Base-by-base conservation (phyloP, 345 rosid species). In the Populus tremula region DNA sequence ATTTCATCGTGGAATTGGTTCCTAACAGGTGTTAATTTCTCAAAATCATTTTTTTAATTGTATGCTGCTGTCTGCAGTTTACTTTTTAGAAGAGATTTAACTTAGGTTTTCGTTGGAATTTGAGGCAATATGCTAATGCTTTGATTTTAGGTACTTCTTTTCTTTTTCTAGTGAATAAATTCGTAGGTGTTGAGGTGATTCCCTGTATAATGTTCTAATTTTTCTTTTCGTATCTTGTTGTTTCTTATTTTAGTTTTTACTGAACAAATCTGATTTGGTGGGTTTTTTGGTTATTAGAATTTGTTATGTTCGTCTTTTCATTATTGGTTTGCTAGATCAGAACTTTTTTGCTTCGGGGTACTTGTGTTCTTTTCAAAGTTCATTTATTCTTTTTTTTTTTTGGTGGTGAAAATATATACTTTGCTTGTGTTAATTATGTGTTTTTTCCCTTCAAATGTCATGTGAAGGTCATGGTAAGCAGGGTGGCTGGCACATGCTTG, bases 391-490 rank as follows among this genome's bases (percentile, higher is more conserved):
- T 71, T 65, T 67, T 61, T 8, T 50, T 56, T 13, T 59, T 4
- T 66, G 23, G 23, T 11, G 27, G 72, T 43, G 71, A 53, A 81
- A 65, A 77, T 71, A 38, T 71, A 59, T 70, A 11, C 54, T 39
- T 73, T 81, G 75, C 70, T 35, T 78, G 17, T 78, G 79, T 85
- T 81, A 76, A 78, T 87, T 72, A 25, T 80, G 27, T 84, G 70
- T 73, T 16, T 70, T 54, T 54, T 71, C 71, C 50, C 75, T 84
- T 76, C 27, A 74, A 83, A 74, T 86, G 67, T 83, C 79, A 76
- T 78, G 77, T 89, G 86, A 87, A 94, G 97, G 93, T 89, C 91
- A 96, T 81, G 92, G 88, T 85, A 93, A 90, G 98, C 96, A 90
- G 87, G 94, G 94, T 75, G 89, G 88, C 45, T 91, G 93, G 87